Conservation (phyloP, 2,329 filamentous ascomycete genomes). For the Penicillium frequentans region DNA sequence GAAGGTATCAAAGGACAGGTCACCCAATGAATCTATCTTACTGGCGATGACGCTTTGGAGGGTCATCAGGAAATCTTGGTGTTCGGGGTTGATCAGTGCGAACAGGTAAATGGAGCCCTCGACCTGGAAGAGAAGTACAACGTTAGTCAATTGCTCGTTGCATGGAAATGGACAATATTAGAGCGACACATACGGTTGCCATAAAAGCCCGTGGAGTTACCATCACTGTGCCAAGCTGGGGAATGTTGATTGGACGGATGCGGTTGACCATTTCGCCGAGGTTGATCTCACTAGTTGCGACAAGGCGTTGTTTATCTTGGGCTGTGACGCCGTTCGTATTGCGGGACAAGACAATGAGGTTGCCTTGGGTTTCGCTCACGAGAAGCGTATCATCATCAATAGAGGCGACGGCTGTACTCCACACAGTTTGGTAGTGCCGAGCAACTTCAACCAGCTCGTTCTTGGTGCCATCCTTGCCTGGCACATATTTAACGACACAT, state of each 20-base stretch:
- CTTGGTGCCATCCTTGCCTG: constrained; percentile 56
- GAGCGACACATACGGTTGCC: constrained; percentile 67
- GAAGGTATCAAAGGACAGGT: constrained; percentile 74
- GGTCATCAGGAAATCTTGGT: constrained; percentile 77
- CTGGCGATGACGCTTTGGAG: constrained; percentile 72
- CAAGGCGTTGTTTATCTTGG: constrained; percentile 69
- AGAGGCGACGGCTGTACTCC: constrained; percentile 76
- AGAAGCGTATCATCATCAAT: constrained; percentile 75
- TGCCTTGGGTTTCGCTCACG: constrained; percentile 82
- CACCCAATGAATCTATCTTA: constrained; percentile 67
- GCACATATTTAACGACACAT: constrained; percentile 70
- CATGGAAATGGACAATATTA: not conserved
- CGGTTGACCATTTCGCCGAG: constrained; percentile 93
- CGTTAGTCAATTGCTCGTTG: not conserved
- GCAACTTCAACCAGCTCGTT: constrained; percentile 71
- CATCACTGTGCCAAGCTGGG: constrained; percentile 62
- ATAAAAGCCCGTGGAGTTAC: constrained; percentile 83
- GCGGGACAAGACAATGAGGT: constrained; percentile 75
- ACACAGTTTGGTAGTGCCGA: constrained; percentile 77
- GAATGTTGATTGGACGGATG: constrained; percentile 72
- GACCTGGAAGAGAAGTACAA: constrained; percentile 57
- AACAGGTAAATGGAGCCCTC: constrained; percentile 92
- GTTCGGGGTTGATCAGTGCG: constrained; percentile 69
- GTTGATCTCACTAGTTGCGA: constrained; percentile 76
- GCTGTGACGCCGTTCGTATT: constrained; percentile 71